Percentiles rank a stretch among this genome's conserved stretches.
phyloP scores from a whole-genome alignment of 805 yeast genomes.

The Metschnikowia gruessii region DNA sequence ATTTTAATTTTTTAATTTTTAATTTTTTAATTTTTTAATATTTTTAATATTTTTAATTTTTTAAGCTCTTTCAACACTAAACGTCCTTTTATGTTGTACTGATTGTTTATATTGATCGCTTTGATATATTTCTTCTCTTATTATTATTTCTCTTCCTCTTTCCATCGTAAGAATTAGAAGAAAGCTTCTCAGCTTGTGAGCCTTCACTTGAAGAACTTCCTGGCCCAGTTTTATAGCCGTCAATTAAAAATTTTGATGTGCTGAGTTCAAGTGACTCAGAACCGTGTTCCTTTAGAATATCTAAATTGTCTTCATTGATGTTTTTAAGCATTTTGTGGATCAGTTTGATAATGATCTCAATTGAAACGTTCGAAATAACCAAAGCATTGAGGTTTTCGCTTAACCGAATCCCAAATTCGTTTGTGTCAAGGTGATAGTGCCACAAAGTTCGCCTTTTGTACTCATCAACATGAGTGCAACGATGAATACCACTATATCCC shows the following conservation, averaged over 20 bases:
- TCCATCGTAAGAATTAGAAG: neutral
- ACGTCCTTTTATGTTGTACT: neutral
- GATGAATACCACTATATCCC: neutral
- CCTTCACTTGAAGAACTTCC: neutral
- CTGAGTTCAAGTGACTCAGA: neutral
- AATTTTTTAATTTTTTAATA: too few species aligned
- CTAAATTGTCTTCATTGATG: neutral
- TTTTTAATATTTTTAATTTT: too few species aligned
- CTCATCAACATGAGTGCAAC: slow-evolving; percentile 3
- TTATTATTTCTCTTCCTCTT: neutral
- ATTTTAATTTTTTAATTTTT: too few species aligned
- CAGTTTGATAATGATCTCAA: neutral
- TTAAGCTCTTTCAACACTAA: too few species aligned
- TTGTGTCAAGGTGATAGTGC: neutral
- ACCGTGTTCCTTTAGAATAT: neutral
- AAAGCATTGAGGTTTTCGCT: slow-evolving; percentile 5
- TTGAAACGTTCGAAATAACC: neutral
- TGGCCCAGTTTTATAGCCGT: neutral
- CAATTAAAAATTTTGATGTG: neutral
- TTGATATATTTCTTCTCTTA: neutral
- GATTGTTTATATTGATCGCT: neutral
- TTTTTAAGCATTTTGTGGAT: neutral
- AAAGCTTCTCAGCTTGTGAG: neutral
- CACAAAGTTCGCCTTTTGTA: slow-evolving; percentile 3
- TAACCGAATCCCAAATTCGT: neutral